Conservation (phyloP, 2,329 filamentous ascomycete species). For the Aspergillus puulaauensis region DNA sequence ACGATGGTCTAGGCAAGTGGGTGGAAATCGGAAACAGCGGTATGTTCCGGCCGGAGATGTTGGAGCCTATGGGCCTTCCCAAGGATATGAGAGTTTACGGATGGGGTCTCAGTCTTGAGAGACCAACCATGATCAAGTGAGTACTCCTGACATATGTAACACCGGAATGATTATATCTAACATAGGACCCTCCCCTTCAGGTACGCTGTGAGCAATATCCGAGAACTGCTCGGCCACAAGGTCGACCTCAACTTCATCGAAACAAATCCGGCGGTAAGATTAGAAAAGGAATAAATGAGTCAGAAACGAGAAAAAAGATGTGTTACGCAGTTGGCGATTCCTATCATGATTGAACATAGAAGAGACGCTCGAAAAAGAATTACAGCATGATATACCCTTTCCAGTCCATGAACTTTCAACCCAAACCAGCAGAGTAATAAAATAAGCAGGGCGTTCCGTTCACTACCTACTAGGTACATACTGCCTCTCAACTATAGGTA, state of each 20-base stretch:
- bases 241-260: conserved; percentile 92
- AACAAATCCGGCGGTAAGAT: conserved; percentile 82
- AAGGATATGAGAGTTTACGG: conserved; percentile 92
- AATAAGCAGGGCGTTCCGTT: no score
- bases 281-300: conserved; percentile 71
- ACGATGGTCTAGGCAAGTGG: conserved; percentile 83
- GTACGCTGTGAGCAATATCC: conserved; percentile 80
- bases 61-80: conserved; percentile 90
- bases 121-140: conserved; percentile 97
- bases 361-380: neutral
- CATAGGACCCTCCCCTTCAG: conserved; percentile 27
- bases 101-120: conserved; percentile 86
- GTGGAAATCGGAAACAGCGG: conserved; percentile 98
- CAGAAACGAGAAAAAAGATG: conserved; percentile 22
- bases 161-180: conserved; percentile 4
- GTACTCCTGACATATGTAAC: conserved; percentile 25
- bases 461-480: no score
- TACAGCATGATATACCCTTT: conserved; percentile 12
- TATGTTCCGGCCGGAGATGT: conserved; percentile 98
- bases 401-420: neutral
- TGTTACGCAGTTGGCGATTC: neutral
- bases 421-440: neutral
- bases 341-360: conserved; percentile 10
- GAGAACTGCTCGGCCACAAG: conserved; percentile 90
- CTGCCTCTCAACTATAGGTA: no score